A percentile compares a stretch with the other conserved stretches of the same genome.
phyloP scores from a whole-genome alignment of 768 basidiomycete species.

The Leucosporidium scottii region DNA sequence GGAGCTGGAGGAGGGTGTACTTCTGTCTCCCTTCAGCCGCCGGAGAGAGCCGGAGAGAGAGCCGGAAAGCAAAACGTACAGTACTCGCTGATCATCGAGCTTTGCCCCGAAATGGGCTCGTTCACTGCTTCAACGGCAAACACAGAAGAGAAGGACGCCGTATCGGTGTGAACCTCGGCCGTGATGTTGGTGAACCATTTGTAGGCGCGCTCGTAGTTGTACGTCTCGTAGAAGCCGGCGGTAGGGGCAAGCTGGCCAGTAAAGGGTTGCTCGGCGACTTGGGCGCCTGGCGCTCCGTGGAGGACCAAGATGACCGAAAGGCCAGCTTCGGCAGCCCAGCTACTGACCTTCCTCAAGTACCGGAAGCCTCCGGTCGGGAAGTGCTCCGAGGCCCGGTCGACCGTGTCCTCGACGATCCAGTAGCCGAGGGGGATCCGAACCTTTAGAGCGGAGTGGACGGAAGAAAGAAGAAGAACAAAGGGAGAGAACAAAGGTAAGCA shows the following conservation, averaged over 20 bases:
- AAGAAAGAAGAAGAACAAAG: no score
- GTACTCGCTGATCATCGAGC: no score
- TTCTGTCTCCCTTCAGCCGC: no score
- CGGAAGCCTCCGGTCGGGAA: neutral
- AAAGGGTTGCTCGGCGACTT: neutral
- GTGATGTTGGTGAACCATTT: neutral
- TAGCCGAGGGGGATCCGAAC: neutral
- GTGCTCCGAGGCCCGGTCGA: neutral
- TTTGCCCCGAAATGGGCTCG: neutral
- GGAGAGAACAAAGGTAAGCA: no score
- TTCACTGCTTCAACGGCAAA: neutral
- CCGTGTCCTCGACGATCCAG: neutral
- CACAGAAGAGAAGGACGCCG: neutral
- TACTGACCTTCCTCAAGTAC: neutral
- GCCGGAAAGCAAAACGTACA: neutral
- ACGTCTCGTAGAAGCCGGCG: neutral
- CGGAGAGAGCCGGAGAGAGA: no score
- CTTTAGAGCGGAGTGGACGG: neutral
- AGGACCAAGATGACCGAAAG: neutral
- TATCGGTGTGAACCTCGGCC: neutral
- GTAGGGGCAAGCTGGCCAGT: neutral
- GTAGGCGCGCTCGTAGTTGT: neutral
- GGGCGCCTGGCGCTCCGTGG: neutral
- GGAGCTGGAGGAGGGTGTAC: no score
- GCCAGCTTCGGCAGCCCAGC: neutral